Evolutionary conservation across 1,139 yeast genomes (phyloP).

Genomic region (Barnettozyma hawaiiensis): DNA sequence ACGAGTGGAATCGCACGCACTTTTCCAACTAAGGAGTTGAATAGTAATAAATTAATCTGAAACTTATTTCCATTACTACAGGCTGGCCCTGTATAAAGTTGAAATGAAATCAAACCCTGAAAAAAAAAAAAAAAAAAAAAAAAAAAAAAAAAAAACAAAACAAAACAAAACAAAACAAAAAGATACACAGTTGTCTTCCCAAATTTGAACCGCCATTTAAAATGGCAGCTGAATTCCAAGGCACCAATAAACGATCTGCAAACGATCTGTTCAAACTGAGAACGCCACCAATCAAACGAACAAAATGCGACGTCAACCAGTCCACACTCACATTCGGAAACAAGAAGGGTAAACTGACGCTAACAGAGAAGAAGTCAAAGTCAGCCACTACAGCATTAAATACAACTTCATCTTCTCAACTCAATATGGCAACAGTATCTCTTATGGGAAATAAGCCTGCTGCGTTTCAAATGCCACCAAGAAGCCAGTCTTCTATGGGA

Average conservation of each 20-base stretch:
- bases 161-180: too few relatives aligned
- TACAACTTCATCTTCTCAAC: not conserved
- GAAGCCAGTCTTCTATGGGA: not conserved
- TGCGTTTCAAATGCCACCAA: not conserved
- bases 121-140: not conserved
- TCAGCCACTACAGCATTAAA: not conserved
- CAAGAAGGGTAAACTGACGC: constrained; percentile 3
- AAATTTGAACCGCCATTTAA: not conserved
- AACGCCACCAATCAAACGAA: constrained; percentile 5
- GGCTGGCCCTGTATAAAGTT: not conserved
- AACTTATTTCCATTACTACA: too few relatives aligned
- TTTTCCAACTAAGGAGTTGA: not conserved
- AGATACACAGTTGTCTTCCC: constrained; percentile 4
- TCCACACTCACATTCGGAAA: constrained; percentile 9
- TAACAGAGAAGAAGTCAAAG: not conserved
- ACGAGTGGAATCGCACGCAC: not conserved
- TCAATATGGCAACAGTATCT: not conserved
- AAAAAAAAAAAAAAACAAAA: constrained; percentile 3
- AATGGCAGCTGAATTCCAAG: not conserved
- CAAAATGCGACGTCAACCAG: constrained; percentile 6
- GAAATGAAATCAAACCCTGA: not conserved
- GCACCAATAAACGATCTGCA: not conserved
- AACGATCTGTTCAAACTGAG: constrained; percentile 5
- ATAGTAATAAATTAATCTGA: not conserved
- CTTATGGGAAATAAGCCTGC: not conserved